Percentiles rank a stretch among this genome's conserved stretches.
Conservation (phyloP, 805 yeast genomes). For the Ogataea nakhonphanomensis region DNA sequence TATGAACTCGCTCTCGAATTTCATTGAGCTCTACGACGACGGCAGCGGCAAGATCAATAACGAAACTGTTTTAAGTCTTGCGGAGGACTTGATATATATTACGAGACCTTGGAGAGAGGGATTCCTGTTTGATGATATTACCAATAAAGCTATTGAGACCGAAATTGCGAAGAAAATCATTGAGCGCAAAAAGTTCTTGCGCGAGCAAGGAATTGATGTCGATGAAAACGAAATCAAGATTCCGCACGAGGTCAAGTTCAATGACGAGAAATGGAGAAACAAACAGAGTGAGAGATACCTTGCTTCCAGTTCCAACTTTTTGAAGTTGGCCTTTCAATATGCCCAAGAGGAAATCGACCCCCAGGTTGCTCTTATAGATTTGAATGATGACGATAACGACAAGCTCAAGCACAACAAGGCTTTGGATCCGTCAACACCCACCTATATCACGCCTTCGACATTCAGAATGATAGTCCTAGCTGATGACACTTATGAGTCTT, state of each 20-base stretch:
- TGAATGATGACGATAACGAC: constrained; percentile 35
- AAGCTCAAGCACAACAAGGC: constrained; percentile 69
- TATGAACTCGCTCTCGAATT: constrained; percentile 73
- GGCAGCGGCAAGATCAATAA: constrained; percentile 61
- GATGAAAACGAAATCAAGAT: constrained; percentile 40
- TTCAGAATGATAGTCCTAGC: constrained; percentile 94
- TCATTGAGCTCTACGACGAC: constrained; percentile 73
- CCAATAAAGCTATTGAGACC: constrained; percentile 60
- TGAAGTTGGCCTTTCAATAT: constrained; percentile 85
- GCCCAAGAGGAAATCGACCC: constrained; percentile 66
- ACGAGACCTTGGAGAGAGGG: constrained; percentile 88
- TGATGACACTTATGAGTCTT: constrained; percentile 86
- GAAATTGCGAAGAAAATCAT: constrained; percentile 63
- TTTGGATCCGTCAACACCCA: constrained; percentile 74
- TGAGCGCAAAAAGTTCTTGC: constrained; percentile 35
- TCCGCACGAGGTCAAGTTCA: constrained; percentile 59
- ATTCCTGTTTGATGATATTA: constrained; percentile 55
- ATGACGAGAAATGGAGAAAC: constrained; percentile 56
- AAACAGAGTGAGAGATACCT: constrained; percentile 78
- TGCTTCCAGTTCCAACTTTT: constrained; percentile 80
- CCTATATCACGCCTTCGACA: constrained; percentile 73
- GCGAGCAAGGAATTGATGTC: constrained; percentile 30
- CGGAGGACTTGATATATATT: constrained; percentile 80
- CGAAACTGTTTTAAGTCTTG: constrained; percentile 76
- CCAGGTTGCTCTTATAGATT: constrained; percentile 39